Percentiles rank a stretch among this genome's conserved stretches.
These are phyloP conservation scores for Infundibulicybe gibba DNA, from an alignment of 768 basidiomycete species.

Conservation along the genomic window DNA sequence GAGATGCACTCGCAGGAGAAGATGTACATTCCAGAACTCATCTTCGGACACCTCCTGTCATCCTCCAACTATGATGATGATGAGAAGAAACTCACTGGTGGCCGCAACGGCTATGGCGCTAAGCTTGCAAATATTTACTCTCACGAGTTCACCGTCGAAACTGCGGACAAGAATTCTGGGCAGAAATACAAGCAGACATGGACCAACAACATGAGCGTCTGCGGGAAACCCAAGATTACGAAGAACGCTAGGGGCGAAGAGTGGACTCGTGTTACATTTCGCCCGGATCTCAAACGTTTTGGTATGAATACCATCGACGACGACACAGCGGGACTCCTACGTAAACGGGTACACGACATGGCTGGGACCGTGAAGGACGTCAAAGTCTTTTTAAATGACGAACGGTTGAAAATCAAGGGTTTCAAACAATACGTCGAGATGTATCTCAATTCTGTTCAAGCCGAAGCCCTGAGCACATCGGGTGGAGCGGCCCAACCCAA, in stretches of 20 bases:
- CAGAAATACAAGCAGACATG: slow-evolving; percentile 97
- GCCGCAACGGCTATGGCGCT: slow-evolving; percentile 97
- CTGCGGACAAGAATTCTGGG: slow-evolving; percentile 79
- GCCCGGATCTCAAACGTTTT: slow-evolving; percentile 88
- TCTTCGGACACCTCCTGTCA: slow-evolving; percentile 93
- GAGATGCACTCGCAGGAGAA: slow-evolving; percentile 93
- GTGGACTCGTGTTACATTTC: slow-evolving; percentile 90
- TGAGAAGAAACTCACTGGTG: slow-evolving; percentile 98
- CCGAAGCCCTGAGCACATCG: slow-evolving; percentile 62
- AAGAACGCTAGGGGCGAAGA: slow-evolving; percentile 86
- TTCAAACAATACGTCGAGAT: slow-evolving; percentile 98
- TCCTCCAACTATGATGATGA: slow-evolving; percentile 98
- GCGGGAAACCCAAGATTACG: slow-evolving; percentile 89
- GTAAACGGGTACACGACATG: slow-evolving; percentile 95
- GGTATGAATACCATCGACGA: slow-evolving; percentile 90
- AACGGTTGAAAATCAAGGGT: slow-evolving; percentile 86
- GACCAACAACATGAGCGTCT: slow-evolving; percentile 89
- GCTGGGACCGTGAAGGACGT: slow-evolving; percentile 92
- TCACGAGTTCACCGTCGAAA: slow-evolving; percentile 92
- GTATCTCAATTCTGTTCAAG: slow-evolving; percentile 78
- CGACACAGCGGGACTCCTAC: slow-evolving; percentile 84
- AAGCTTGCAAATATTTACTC: slow-evolving; percentile 99
- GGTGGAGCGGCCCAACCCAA: slow-evolving; percentile 81
- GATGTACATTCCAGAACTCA: slow-evolving; percentile 94
- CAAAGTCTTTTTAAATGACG: slow-evolving; percentile 92